Base-by-base conservation (phyloP, 1,284 basidiomycete genomes). In the Ustilago lituana region DNA sequence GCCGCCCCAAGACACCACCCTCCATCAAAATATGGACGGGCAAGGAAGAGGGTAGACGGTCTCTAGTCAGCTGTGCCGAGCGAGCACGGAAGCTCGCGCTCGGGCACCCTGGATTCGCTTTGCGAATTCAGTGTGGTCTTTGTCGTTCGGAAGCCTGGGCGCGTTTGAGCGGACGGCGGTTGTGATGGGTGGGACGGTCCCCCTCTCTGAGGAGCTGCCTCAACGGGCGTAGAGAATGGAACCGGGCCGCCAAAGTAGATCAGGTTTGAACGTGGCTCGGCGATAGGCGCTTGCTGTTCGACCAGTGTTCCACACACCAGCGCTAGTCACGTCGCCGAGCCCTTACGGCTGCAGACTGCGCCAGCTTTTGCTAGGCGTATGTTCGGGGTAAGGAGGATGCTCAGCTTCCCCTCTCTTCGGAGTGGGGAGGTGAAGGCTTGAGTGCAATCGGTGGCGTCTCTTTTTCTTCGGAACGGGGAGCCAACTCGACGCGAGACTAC, bases 401-500 rank as follows among this genome's bases (percentile, higher is more conserved):
- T 60, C 33, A 66, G 43, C 54, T 47, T 60, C 48, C 49, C 22
- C 22, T 32, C 43, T 36, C 17, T 27, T 33, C 3, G 15, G 41
- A 22, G 8, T 4, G 11, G 5, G 11, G 54, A 37, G 59, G 53
- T 27, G 53, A 64, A 69, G 66, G 76, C 76, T 78, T 78, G 71
- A 78, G 76, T 78, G 76, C 76, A 78, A 78, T 78, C 74, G 66
- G 73, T 77, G 76, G 76, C 76, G 64, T 64, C 68, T 68, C 74
- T 67, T 64, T 64, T 54, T 50, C 14, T 53, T 31, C 37, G 10
- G 17, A 23, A 22, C 29, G 9, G 26, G 49, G 76, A 52, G 68
- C 26, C 64, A 78, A 78, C 76, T 78, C 76, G 74, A 78, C 74
- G 76, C 76, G 76, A 69, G 76, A 78, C 76, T 78, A 78, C 76